phyloP scores from a whole-genome alignment of 225 moss, liverwort and hornwort species.

The Polytrichum formosum region DNA sequence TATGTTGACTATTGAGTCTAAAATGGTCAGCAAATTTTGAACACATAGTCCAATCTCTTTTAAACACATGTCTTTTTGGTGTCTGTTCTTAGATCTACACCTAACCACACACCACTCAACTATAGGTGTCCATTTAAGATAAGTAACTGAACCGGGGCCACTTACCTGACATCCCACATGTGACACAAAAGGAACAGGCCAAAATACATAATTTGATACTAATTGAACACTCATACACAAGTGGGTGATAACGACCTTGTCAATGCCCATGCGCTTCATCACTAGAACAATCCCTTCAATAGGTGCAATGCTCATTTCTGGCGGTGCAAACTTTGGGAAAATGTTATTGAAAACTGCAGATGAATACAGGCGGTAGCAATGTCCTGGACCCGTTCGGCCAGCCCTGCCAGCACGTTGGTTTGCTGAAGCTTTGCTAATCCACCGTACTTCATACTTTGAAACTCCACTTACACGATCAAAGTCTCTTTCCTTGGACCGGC shows the following conservation, averaged over 20 bases:
- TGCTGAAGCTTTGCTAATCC: slow-evolving; percentile 99
- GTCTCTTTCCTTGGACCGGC: slow-evolving; percentile 89
- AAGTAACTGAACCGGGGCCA: too few species aligned
- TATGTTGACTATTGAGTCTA: too few species aligned
- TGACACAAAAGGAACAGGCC: background rate
- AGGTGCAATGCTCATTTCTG: slow-evolving; percentile 86
- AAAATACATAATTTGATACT: background rate
- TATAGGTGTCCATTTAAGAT: too few species aligned
- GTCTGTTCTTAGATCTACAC: too few species aligned
- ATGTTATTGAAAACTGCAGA: slow-evolving; percentile 86
- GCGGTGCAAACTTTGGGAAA: slow-evolving; percentile 76
- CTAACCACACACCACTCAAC: too few species aligned
- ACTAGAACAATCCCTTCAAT: slow-evolving; percentile 93
- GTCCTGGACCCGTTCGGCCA: slow-evolving; percentile 94
- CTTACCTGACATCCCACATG: background rate
- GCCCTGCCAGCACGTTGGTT: slow-evolving; percentile 97
- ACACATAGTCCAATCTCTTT: too few species aligned
- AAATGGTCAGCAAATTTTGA: too few species aligned
- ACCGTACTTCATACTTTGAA: slow-evolving; percentile 87
- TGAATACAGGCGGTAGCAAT: slow-evolving; percentile 97
- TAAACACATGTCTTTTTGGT: too few species aligned
- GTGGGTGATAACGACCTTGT: slow-evolving; percentile 51
- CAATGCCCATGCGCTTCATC: slow-evolving; percentile 99
- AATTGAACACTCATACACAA: background rate
- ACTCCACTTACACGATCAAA: slow-evolving; percentile 79